These are phyloP conservation scores for Stephania cephalantha DNA, from an alignment of 164 flowering plant genomes.

Conservation along the genomic window DNA sequence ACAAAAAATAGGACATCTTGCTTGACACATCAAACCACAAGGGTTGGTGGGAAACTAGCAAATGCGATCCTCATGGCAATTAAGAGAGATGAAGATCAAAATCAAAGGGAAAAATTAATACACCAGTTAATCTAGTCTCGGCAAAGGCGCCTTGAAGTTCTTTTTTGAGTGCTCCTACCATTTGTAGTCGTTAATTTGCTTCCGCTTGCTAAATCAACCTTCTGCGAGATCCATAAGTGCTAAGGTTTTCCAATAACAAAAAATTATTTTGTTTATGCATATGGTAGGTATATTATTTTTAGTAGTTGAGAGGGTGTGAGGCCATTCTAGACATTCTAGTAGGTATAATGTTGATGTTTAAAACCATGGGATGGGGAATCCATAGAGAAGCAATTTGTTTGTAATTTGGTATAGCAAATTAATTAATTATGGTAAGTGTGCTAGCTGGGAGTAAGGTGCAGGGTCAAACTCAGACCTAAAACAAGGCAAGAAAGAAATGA, in stretches of 20 bases:
- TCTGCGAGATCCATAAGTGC: too few relatives aligned
- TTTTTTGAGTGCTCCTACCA: too few relatives aligned
- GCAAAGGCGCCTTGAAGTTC: too few relatives aligned
- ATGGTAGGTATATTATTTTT: neutral
- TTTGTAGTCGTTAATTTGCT: too few relatives aligned
- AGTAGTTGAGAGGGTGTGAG: neutral
- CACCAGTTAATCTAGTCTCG: too few relatives aligned
- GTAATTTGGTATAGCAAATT: neutral
- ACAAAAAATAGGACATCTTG: neutral
- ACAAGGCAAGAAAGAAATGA: neutral
- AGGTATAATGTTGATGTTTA: neutral
- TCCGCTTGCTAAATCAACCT: too few relatives aligned
- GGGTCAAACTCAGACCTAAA: slow-evolving; percentile 8
- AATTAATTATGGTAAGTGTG: slow-evolving; percentile 6
- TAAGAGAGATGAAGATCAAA: neutral
- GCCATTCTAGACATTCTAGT: too few relatives aligned
- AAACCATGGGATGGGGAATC: slow-evolving; percentile 1
- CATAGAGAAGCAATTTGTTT: neutral
- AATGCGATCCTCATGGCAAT: neutral
- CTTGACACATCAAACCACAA: neutral
- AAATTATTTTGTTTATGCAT: neutral
- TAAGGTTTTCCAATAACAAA: neutral
- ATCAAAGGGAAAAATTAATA: too few relatives aligned
- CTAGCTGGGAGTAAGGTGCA: slow-evolving; percentile 5
- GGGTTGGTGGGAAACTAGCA: neutral